Base-by-base conservation (phyloP, 2,329 filamentous ascomycete genomes). In the Aspergillus luchuensis region DNA sequence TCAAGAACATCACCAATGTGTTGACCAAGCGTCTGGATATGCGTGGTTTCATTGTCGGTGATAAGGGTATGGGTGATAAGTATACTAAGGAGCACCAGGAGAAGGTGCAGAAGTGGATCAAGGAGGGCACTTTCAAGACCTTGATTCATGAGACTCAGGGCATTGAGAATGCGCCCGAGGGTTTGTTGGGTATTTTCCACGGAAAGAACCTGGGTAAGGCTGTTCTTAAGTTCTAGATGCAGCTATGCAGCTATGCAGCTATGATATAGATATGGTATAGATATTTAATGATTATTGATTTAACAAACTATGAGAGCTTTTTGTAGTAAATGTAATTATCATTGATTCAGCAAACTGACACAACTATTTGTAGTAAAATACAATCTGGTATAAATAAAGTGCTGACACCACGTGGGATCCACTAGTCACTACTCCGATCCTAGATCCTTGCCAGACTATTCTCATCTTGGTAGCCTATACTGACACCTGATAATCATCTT, bases 141-240 rank as follows among this genome's bases (percentile, higher is more conserved):
- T 87, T 88, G 78, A 81, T 89, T 63, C 80, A 84, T 68, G 79
- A 90, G 60, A 92, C 89, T 0, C 82, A 88, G 57, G 91, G 91
- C 19, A 92, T 96, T 61, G 92, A 96, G 63, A 87, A 91, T 63
- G 89, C 88, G 1, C 80, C 86, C 5, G 85, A 92, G 59, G 92
- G 89, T 0, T 82, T 96, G 62, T 77, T 94, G 11, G 90, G 87
- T 11, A 87, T 96, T 81, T 82, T 95, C 57, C 75, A 85, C 70
- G 92, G 92, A 51, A 84, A 90, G 76, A 96, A 96, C 80, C 91
- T 92, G 77, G 92, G 92, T 67, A 96, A 96, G 85, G 90, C 91
- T 15, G 85, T 95, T 21, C 71, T 95, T 69, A 90, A 91, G 81
- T 85, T 89, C 39, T 67, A 87, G 15, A 4, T 41, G 78, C 30